phyloP scores from a whole-genome alignment of 2,329 filamentous ascomycete genomes.

The Paramyrothecium roridum region DNA sequence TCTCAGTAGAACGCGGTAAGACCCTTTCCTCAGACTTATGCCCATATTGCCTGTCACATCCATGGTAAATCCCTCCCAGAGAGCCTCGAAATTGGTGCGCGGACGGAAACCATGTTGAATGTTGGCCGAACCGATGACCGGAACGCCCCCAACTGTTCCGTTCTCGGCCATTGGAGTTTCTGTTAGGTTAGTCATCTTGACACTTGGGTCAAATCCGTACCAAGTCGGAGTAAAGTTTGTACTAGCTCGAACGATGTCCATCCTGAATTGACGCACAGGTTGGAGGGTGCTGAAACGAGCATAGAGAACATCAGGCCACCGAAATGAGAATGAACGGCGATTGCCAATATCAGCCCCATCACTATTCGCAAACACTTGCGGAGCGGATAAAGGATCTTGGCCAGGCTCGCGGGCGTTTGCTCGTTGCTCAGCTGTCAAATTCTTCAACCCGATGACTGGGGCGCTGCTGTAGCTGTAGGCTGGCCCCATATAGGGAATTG shows the following conservation, averaged over 20 bases:
- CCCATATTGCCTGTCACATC: not conserved
- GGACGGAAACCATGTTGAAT: not conserved
- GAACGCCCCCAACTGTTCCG: not conserved
- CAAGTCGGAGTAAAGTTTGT: not conserved
- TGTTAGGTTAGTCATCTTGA: not conserved
- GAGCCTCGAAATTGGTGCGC: not conserved
- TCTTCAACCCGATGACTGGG: not conserved
- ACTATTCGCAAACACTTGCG: not conserved
- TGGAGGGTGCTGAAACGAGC: not conserved
- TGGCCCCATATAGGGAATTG: not conserved
- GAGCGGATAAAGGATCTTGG: not conserved
- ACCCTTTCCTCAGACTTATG: slow-evolving; percentile 9
- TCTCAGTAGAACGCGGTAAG: slow-evolving; percentile 13
- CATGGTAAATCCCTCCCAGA: not conserved
- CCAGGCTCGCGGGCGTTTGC: not conserved
- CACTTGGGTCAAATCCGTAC: not conserved
- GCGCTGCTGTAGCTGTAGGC: not conserved
- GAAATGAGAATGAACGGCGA: not conserved
- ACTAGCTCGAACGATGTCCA: not conserved
- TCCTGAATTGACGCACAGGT: not conserved
- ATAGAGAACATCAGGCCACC: not conserved
- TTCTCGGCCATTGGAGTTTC: not conserved
- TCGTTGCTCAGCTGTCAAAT: not conserved
- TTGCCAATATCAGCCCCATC: not conserved
- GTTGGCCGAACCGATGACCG: not conserved